phyloP scores from a whole-genome alignment of 2,329 filamentous ascomycete species.

The Colletotrichum graminicola region DNA sequence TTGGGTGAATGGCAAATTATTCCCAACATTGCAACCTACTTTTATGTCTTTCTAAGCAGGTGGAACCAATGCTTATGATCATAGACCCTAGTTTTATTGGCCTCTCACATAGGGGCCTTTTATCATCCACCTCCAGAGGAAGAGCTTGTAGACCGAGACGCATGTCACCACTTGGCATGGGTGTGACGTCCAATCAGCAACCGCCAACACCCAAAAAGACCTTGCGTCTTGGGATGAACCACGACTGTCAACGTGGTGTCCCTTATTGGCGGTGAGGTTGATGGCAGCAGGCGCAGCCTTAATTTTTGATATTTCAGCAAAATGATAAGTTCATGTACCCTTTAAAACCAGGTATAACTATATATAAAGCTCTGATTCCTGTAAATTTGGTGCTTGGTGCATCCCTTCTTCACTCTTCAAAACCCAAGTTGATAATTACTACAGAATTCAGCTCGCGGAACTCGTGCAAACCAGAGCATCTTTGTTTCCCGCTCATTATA shows the following conservation, averaged over 20 bases:
- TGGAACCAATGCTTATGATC: too few relatives aligned
- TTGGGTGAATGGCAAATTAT: too few relatives aligned
- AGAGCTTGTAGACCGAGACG: neutral
- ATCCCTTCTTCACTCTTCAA: neutral
- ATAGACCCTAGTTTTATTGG: neutral
- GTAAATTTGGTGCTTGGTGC: too few relatives aligned
- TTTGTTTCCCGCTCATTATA: neutral
- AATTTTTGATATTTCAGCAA: neutral
- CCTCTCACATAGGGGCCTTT: neutral
- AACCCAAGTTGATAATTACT: fast-evolving
- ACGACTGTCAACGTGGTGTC: too few relatives aligned
- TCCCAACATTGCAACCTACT: too few relatives aligned
- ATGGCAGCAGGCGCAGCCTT: neutral
- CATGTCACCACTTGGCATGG: neutral
- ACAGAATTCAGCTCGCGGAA: neutral
- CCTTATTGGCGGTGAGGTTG: neutral
- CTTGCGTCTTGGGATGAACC: neutral
- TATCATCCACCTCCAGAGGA: neutral
- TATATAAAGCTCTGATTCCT: neutral
- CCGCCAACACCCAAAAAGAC: neutral
- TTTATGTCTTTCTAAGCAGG: too few relatives aligned
- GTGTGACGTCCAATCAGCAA: neutral
- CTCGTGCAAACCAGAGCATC: neutral
- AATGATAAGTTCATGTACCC: neutral
- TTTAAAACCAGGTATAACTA: neutral